These are phyloP conservation scores for Termitomyces sp. DNA, from an alignment of 768 basidiomycete genomes.

Conservation along the genomic window DNA sequence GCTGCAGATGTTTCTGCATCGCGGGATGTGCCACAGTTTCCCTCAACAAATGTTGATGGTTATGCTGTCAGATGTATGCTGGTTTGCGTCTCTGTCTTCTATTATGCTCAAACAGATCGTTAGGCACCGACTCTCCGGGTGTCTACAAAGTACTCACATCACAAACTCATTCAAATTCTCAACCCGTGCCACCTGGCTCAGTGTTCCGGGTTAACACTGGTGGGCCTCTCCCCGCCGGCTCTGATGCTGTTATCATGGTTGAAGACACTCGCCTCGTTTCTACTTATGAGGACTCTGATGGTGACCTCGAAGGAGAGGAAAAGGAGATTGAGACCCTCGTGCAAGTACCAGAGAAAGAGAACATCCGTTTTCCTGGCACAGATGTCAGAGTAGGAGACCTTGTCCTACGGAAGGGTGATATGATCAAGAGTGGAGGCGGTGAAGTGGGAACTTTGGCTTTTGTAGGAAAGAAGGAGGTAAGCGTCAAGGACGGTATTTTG, in stretches of 20 bases:
- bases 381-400: conserved; percentile 69
- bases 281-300: conserved; percentile 33
- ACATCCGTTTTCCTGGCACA: conserved; percentile 69
- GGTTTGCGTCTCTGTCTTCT: background rate
- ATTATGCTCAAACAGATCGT: background rate
- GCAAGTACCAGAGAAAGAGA: conserved; percentile 61
- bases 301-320: conserved; percentile 54
- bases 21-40: conserved; percentile 55
- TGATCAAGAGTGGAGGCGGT: conserved; percentile 65
- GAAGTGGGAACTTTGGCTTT: conserved; percentile 83
- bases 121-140: conserved; percentile 64
- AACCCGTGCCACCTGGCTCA: conserved; percentile 43
- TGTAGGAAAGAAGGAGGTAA: conserved; percentile 68
- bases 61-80: conserved; percentile 73
- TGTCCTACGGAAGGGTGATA: conserved; percentile 58
- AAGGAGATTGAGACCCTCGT: conserved; percentile 63
- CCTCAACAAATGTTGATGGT: conserved; percentile 84
- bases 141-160: conserved; percentile 66
- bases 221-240: conserved; percentile 68
- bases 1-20: conserved; percentile 72
- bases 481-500: conserved; percentile 7
- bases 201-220: conserved; percentile 87
- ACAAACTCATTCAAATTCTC: conserved; percentile 41
- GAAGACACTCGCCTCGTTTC: conserved; percentile 83
- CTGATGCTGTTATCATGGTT: conserved; percentile 87